These are phyloP conservation scores for Populus simonii DNA, from an alignment of 345 rosid genomes.

Conservation along the genomic window DNA sequence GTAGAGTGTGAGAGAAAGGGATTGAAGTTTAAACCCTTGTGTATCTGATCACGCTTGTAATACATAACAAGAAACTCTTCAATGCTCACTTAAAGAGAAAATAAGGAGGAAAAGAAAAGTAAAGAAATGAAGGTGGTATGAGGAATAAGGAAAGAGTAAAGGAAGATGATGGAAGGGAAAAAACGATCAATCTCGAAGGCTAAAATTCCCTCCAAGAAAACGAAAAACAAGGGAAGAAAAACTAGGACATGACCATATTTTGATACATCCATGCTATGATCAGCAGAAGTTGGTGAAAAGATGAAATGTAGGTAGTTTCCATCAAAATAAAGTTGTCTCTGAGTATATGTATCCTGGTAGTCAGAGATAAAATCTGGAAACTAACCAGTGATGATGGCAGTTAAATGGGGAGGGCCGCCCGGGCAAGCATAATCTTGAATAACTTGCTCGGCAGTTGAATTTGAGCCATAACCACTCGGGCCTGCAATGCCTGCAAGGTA, in stretches of 20 bases:
- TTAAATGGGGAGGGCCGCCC: conserved; percentile 34
- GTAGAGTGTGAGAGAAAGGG: neutral
- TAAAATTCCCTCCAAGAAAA: neutral
- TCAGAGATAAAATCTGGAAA: neutral
- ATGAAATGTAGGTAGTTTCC: neutral
- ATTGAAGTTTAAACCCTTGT: neutral
- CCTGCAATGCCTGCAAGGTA: conserved; percentile 92
- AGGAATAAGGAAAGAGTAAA: neutral
- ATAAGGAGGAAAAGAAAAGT: neutral
- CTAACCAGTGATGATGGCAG: conserved; percentile 71
- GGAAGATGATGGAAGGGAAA: neutral
- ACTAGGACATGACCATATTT: no score
- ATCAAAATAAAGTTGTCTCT: neutral
- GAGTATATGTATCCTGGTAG: neutral
- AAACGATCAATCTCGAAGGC: neutral
- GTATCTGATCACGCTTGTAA: neutral
- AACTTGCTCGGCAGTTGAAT: conserved; percentile 84
- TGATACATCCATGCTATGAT: neutral
- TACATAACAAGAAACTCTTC: neutral
- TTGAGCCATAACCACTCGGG: conserved; percentile 95
- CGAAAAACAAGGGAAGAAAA: neutral
- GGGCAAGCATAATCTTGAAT: conserved; percentile 29
- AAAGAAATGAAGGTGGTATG: neutral
- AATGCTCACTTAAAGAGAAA: neutral
- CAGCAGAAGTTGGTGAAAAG: neutral